Evolutionary conservation across 2,329 filamentous ascomycete genomes (phyloP).

Genomic region (Trematosphaeria pertusa): DNA sequence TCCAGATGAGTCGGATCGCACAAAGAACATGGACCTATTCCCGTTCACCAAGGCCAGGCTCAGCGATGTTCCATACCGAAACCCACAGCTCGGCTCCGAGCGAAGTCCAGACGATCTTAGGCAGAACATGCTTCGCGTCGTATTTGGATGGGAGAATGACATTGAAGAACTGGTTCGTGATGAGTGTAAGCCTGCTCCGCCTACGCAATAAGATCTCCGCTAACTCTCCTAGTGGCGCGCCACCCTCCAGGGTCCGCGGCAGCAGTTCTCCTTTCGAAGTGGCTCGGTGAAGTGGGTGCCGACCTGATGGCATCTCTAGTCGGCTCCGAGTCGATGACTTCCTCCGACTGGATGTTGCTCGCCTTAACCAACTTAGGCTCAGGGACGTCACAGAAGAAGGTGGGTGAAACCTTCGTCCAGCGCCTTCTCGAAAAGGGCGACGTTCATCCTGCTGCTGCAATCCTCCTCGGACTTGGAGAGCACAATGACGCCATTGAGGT

Average conservation of each 20-base stretch:
- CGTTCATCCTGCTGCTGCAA: slow-evolving; percentile 88
- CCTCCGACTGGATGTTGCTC: slow-evolving; percentile 95
- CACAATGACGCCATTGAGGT: slow-evolving; percentile 95
- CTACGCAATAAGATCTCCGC: slow-evolving; percentile 2
- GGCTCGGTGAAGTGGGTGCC: slow-evolving; percentile 84
- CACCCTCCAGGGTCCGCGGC: slow-evolving; percentile 77
- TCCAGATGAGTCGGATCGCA: slow-evolving; percentile 70
- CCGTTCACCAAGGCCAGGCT: slow-evolving; percentile 82
- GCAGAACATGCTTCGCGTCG: slow-evolving; percentile 87
- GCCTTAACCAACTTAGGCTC: slow-evolving; percentile 85
- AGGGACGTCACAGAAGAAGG: slow-evolving; percentile 82
- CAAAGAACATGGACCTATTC: slow-evolving; percentile 75
- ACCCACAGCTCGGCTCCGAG: slow-evolving; percentile 61
- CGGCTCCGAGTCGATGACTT: slow-evolving; percentile 83
- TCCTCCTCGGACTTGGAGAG: slow-evolving; percentile 91
- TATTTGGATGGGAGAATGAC: slow-evolving; percentile 94
- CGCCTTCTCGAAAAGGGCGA: slow-evolving; percentile 88
- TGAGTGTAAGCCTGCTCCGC: slow-evolving; percentile 63
- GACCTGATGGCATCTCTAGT: slow-evolving; percentile 81
- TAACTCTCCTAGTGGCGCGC: slow-evolving; percentile 61
- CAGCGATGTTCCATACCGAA: slow-evolving; percentile 81
- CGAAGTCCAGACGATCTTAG: slow-evolving; percentile 74
- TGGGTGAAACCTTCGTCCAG: slow-evolving; percentile 89
- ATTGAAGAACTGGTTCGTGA: slow-evolving; percentile 82
- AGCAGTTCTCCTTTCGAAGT: slow-evolving; percentile 85